These are phyloP conservation scores for Volvox reticuliferus DNA, from an alignment of 139 green algal species.

Conservation along the genomic window DNA sequence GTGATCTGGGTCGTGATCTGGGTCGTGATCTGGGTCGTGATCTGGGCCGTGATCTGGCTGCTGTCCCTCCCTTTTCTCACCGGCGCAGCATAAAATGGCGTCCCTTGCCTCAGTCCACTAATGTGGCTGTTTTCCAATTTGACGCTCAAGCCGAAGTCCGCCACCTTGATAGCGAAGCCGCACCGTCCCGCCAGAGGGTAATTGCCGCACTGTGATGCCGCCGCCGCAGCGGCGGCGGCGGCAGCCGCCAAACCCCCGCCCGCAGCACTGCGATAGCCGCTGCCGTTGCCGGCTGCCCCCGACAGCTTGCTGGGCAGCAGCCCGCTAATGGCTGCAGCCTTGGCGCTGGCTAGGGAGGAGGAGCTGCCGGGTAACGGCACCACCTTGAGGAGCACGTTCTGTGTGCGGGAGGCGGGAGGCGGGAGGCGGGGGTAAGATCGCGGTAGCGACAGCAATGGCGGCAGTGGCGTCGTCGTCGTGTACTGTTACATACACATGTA, in stretches of 20 bases:
- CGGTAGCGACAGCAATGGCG: not conserved
- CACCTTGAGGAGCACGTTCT: conserved; percentile 48
- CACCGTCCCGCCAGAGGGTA: conserved; percentile 19
- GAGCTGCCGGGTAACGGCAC: not conserved
- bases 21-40: too few species aligned
- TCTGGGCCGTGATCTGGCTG: too few species aligned
- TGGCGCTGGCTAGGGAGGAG: not conserved
- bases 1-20: too few species aligned
- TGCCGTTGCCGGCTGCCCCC: not conserved
- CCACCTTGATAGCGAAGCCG: conserved; percentile 54
- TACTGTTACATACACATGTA: too few species aligned
- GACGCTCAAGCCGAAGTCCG: conserved; percentile 65
- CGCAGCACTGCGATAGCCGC: not conserved
- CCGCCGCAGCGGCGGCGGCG: not conserved
- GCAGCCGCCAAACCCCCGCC: not conserved
- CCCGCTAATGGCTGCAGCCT: not conserved
- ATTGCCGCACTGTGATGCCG: not conserved
- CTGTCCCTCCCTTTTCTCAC: conserved; percentile 25
- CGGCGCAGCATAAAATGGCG: conserved; percentile 63
- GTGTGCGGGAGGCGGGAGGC: too few species aligned
- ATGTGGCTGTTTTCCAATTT: conserved; percentile 61
- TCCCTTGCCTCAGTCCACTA: conserved; percentile 55
- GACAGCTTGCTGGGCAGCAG: not conserved
- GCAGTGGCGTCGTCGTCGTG: too few species aligned
- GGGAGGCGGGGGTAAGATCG: not conserved